Conservation (phyloP, 2,329 filamentous ascomycete genomes). For the Chalaropsis ovoidea region DNA sequence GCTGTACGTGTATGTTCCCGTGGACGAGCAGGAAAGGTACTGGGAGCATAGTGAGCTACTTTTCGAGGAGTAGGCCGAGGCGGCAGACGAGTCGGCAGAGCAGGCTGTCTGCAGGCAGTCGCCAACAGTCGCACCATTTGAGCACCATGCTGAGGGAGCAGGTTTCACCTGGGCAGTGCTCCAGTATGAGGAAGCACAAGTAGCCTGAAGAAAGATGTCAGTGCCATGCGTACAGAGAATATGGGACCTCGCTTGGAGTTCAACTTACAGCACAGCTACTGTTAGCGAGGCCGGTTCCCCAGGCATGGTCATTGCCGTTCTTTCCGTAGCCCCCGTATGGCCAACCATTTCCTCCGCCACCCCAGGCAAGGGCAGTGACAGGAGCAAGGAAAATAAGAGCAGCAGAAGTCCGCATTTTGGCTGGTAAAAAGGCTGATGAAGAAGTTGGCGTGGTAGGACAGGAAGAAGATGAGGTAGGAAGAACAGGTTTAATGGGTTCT, state of each 20-base stretch:
- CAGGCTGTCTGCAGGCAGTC: slow-evolving; percentile 28
- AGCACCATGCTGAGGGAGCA: slow-evolving; percentile 27
- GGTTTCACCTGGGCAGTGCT: slow-evolving; percentile 28
- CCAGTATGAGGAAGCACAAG: slow-evolving; percentile 29
- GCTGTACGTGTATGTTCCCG: slow-evolving; percentile 29
- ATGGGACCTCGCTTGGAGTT: background rate
- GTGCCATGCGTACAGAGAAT: background rate
- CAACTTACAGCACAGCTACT: slow-evolving; percentile 26
- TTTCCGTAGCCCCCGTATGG: slow-evolving; percentile 21
- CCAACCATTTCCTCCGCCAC: slow-evolving; percentile 21
- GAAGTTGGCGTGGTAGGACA: background rate
- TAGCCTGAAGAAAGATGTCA: slow-evolving; percentile 19
- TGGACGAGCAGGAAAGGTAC: slow-evolving; percentile 27
- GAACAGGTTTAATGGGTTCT: background rate
- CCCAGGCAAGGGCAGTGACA: slow-evolving; percentile 19
- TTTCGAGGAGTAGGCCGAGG: slow-evolving; percentile 27
- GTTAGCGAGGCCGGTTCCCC: slow-evolving; percentile 16
- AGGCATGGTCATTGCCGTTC: slow-evolving; percentile 10
- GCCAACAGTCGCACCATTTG: slow-evolving; percentile 24
- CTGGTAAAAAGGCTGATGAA: background rate
- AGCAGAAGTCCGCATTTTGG: slow-evolving; percentile 21
- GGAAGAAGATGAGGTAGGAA: background rate
- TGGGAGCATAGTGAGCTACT: slow-evolving; percentile 28
- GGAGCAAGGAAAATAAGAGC: slow-evolving; percentile 21
- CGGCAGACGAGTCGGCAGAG: slow-evolving; percentile 26